These are phyloP conservation scores for Termitomyces sp. DNA, from an alignment of 768 basidiomycete species.

Conservation along the genomic window DNA sequence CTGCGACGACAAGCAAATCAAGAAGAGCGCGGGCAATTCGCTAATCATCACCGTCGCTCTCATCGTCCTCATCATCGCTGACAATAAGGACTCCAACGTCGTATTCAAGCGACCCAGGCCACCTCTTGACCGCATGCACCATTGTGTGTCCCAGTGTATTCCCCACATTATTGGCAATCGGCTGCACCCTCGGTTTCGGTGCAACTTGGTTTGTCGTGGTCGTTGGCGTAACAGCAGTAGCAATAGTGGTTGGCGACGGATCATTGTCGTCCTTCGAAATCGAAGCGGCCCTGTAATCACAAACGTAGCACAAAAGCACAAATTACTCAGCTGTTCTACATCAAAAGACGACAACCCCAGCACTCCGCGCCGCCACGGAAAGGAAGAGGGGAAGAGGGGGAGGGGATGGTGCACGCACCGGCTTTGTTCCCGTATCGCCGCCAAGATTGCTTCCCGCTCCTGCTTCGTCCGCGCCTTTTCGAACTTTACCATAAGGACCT, in stretches of 20 bases:
- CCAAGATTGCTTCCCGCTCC: slow-evolving; percentile 45
- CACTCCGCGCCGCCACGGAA: slow-evolving; percentile 2
- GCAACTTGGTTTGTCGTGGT: not conserved
- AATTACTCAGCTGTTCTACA: slow-evolving; percentile 18
- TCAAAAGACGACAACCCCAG: slow-evolving; percentile 5
- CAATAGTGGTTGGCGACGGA: not conserved
- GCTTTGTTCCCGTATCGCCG: slow-evolving; percentile 43
- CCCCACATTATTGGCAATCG: not conserved
- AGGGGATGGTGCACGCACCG: slow-evolving; percentile 39
- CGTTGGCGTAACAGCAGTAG: not conserved
- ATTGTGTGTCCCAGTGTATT: slow-evolving; percentile 1
- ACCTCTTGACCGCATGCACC: slow-evolving; percentile 26
- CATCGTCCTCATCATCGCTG: slow-evolving; percentile 30
- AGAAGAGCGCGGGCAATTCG: not conserved
- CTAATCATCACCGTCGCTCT: slow-evolving; percentile 13
- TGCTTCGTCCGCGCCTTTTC: slow-evolving; percentile 42
- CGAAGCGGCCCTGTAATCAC: slow-evolving; percentile 21
- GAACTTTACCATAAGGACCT: slow-evolving; percentile 45
- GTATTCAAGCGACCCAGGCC: slow-evolving; percentile 43
- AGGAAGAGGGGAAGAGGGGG: slow-evolving; percentile 7
- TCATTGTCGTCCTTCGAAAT: slow-evolving; percentile 31
- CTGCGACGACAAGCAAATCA: not conserved
- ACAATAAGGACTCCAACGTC: slow-evolving; percentile 39
- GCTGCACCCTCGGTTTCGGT: not conserved
- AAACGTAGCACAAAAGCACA: slow-evolving; percentile 14